These are phyloP conservation scores for Euphrasia confusa DNA, from an alignment of 257 asterid species.

Conservation along the genomic window DNA sequence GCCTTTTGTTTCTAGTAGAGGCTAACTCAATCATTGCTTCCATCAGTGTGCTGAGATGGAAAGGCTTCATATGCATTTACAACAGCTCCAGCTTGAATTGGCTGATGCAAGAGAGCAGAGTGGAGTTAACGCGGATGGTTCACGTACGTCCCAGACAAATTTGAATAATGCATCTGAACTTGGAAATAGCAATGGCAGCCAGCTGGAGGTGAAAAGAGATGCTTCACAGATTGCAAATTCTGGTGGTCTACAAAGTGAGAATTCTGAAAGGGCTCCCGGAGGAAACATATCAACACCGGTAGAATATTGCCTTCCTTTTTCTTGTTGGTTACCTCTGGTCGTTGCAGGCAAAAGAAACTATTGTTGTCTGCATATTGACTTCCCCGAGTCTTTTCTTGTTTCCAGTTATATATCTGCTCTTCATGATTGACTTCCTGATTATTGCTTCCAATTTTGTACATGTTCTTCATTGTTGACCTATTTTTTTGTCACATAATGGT, in stretches of 20 bases:
- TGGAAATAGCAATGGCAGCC: slow-evolving; percentile 48
- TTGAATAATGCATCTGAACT: slow-evolving; percentile 47
- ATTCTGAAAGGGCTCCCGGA: slow-evolving; percentile 41
- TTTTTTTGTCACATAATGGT: too few relatives aligned
- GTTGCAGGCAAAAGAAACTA: not conserved
- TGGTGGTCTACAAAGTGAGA: slow-evolving; percentile 43
- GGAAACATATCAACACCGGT: slow-evolving; percentile 63
- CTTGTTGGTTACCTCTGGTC: slow-evolving; percentile 17
- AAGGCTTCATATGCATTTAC: slow-evolving; percentile 64
- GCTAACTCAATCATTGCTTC: slow-evolving; percentile 15
- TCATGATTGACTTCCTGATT: not conserved
- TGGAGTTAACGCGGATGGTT: slow-evolving; percentile 52
- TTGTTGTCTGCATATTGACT: not conserved
- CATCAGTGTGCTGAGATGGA: slow-evolving; percentile 69
- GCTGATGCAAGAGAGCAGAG: slow-evolving; percentile 63
- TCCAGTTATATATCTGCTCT: not conserved
- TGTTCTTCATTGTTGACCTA: not conserved
- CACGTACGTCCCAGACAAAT: slow-evolving; percentile 40
- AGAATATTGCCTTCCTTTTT: slow-evolving; percentile 12
- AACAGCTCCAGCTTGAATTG: slow-evolving; percentile 75
- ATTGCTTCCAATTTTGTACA: not conserved
- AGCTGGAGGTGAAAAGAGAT: slow-evolving; percentile 44
- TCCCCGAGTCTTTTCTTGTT: not conserved
- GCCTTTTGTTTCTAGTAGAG: slow-evolving; percentile 4
- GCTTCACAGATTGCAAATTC: slow-evolving; percentile 38